Evolutionary conservation across 768 basidiomycete species (phyloP), one percentile per base, ranked within the genome.

Genomic region (Postia placenta): DNA sequence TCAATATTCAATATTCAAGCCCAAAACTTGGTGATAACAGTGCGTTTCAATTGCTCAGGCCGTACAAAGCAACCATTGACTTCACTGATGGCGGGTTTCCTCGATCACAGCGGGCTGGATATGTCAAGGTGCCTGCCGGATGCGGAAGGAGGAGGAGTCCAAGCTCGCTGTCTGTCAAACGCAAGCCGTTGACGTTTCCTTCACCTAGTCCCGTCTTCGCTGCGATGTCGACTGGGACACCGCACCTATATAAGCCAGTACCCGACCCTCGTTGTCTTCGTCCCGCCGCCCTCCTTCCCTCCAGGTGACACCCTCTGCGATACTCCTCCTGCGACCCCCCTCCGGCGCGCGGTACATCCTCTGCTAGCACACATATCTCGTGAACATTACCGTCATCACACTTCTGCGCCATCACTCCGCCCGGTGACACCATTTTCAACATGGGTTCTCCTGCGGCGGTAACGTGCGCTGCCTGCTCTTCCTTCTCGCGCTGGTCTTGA

Each of bases 371-470:
- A n/a, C n/a, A n/a, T n/a, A n/a, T n/a, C n/a, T n/a, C n/a, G n/a
- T n/a, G n/a, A n/a, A n/a, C n/a, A 33, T 15, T 15, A 33, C 30
- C 15, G 30, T 15, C 30, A 33, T 15, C 30, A 33, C 30, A 33
- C 30, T 7, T 7, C 15, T 33, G 7, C 30, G 30, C 15, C 30
- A n/a, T n/a, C n/a, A n/a, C n/a, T n/a, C n/a, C n/a, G n/a, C n/a
- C n/a, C n/a, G n/a, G n/a, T n/a, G n/a, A n/a, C n/a, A n/a, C n/a
- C n/a, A n/a, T n/a, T 33, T 15, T 33, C 30, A 33, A n/a, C 30
- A 45, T 28, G 14, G 45, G 45, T n/a, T 45, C 45, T 23, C 30
- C 45, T 7, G 45, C 45, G 20, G 45, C 45, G 30, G 45, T 35
- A 45, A 45, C 45, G 45, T 45, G 11, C 15, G 39, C 33, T 28